Evolutionary conservation across 108 stramenopile genomes (phyloP), one percentile per base, ranked within the genome.

Genomic region (Conticribra weissflogii): DNA sequence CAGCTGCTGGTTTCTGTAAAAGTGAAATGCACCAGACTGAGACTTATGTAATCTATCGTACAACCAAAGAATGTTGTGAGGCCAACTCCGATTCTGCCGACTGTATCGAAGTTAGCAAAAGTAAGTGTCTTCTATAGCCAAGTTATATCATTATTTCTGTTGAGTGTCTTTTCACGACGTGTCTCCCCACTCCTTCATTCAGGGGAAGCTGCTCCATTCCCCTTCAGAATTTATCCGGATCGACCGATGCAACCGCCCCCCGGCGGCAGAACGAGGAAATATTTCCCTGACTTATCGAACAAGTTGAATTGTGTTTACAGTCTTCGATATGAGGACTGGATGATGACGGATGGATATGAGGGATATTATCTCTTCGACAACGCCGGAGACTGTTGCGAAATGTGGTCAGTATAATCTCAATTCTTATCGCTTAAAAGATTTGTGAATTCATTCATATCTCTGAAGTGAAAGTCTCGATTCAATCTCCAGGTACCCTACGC

Each of bases 1-100:
- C 18, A 3, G 1, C n/a, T 8, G 9, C 14, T 3, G 63, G 63
- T 0, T 16, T 21, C 29, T 65, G 63, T 22, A 34, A 24, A 22
- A 53, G 51, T 27, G 32, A 65, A 52, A 53, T 53, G 31, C 23
- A 33, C 25, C 34, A 49, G 28, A 25, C 50, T 2, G 18, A 65
- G 3, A 33, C 23, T 0, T 28, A 53, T 19, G 63, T 52, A 53
- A 52, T 65, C 17, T 65, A 65, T 15, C 63, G 63, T 22, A 65
- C 63, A 23, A 23, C 63, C 3, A 32, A 65, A 31, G 63, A 51
- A 52, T 65, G 63, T 18, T 65, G 63, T 19, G 27, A 48, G 29
- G 14, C 47, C 62, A 49, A 49, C 27, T 0, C 8, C 9, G 23
- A 28, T 3, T 63, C 62, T 17, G 25, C 62, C 18, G 25, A 46